Conservation (phyloP, 805 yeast genomes). For the Kazachstania kunashirensis region DNA sequence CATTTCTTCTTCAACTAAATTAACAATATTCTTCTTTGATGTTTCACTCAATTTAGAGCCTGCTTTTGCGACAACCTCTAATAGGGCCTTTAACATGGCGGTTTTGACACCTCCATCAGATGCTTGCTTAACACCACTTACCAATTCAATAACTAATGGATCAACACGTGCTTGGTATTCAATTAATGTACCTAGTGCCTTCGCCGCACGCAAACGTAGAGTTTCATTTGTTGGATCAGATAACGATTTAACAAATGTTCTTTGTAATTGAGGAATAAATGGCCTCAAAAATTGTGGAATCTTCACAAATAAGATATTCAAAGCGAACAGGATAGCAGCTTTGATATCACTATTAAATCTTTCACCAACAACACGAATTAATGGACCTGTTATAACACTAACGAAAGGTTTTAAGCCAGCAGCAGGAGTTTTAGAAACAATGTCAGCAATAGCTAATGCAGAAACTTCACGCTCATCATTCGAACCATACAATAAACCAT, state of each 20-base stretch:
- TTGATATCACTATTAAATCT: slow-evolving; percentile 84
- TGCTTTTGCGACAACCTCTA: slow-evolving; percentile 72
- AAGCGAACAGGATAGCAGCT: slow-evolving; percentile 83
- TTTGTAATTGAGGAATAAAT: slow-evolving; percentile 91
- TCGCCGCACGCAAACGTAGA: slow-evolving; percentile 76
- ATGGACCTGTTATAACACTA: slow-evolving; percentile 91
- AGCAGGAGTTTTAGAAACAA: slow-evolving; percentile 81
- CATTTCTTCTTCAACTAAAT: slow-evolving; percentile 66
- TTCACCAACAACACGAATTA: slow-evolving; percentile 96
- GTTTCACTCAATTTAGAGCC: slow-evolving; percentile 69
- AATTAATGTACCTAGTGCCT: slow-evolving; percentile 79
- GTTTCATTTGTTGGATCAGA: slow-evolving; percentile 66
- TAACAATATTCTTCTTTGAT: slow-evolving; percentile 58
- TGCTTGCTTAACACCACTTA: slow-evolving; percentile 60
- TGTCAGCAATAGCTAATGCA: slow-evolving; percentile 81
- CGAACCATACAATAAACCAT: slow-evolving; percentile 91
- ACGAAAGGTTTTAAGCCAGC: slow-evolving; percentile 75
- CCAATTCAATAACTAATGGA: slow-evolving; percentile 77
- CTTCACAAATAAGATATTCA: slow-evolving; percentile 66
- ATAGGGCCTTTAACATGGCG: slow-evolving; percentile 75
- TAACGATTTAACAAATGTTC: slow-evolving; percentile 89
- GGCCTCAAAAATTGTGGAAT: slow-evolving; percentile 90
- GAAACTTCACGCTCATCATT: slow-evolving; percentile 74
- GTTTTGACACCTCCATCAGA: slow-evolving; percentile 65
- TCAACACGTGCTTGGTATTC: slow-evolving; percentile 89